Base-by-base conservation (phyloP, 2,329 filamentous ascomycete genomes). In the Alternaria ethzedia region DNA sequence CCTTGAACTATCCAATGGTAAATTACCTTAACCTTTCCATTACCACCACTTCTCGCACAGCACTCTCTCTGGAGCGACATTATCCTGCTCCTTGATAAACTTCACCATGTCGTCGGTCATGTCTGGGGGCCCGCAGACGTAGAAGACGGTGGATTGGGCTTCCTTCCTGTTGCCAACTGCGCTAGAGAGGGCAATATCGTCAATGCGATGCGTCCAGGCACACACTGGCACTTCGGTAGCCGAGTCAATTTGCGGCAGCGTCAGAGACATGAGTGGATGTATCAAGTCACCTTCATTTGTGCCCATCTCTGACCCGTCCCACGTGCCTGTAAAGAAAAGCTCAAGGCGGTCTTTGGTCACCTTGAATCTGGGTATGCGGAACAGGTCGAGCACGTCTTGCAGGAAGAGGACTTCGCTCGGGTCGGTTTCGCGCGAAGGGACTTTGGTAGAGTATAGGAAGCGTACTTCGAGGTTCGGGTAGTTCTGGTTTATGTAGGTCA, bases 401-500 rank as follows among this genome's bases (percentile, higher is more conserved):
- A 79, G 74, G 59, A 80, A 81, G 9, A 81, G 72, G 21, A 81
- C 74, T 58, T 80, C 69, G 21, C 63, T 58, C 12, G 68, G 70
- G 32, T 73, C 66, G n/a, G 75, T 69, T 50, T 75, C 71, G 54
- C 66, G 67, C 21, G 72, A 75, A 9, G 77, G 75, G 6, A 78
- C 70, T 65, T 85, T 86, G 17, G 83, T 87, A 4, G 87, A 86
- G 76, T 94, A 94, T 30, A 94, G 70, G 61, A 94, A 83, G 45
- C 84, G 82, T 15, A 92, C 85, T 59, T 77, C 70, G 28, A 78
- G 81, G 57, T 69, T 72, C 61, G 73, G 68, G 41, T 76, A 71
- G 17, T 81, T 80, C 68, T 86, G 79, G 23, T 83, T 83, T 7
- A 94, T 81, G 64, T 86, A 85, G 15, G 87, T 84, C 52, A 93